Conservation (phyloP, 108 stramenopile species). For the Cyclotella atomus region DNA sequence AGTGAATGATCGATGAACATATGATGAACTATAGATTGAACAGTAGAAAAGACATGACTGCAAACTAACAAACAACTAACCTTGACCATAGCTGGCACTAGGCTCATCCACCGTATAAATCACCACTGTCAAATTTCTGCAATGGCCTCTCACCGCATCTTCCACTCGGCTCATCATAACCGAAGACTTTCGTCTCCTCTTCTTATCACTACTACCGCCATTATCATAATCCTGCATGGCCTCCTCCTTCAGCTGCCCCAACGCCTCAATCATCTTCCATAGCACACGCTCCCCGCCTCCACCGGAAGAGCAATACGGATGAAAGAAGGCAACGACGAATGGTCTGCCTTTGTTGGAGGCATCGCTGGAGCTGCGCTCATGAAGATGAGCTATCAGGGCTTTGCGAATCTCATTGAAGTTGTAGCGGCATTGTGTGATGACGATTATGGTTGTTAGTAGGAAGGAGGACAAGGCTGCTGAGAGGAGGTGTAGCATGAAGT, state of each 20-base stretch:
- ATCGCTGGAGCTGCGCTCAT: neutral
- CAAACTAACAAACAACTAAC: constrained; percentile 30
- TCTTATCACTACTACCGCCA: no score
- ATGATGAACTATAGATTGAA: no score
- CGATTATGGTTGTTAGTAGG: neutral
- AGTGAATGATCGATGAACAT: no score
- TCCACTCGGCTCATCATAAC: constrained; percentile 5
- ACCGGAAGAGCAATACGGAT: constrained; percentile 86
- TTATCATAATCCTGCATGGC: constrained; percentile 19
- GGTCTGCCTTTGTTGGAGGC: neutral
- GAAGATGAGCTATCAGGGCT: neutral
- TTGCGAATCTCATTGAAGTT: constrained; percentile 5
- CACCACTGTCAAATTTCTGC: constrained; percentile 47
- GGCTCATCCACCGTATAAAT: constrained; percentile 90
- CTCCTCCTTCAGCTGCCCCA: constrained; percentile 56
- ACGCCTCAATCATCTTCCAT: constrained; percentile 91
- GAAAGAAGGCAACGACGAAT: constrained; percentile 78
- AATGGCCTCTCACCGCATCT: neutral
- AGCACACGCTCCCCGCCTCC: constrained; percentile 99
- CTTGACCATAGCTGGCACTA: constrained; percentile 31
- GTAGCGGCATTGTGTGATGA: constrained; percentile 14
- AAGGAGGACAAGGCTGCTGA: neutral
- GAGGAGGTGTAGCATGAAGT: neutral
- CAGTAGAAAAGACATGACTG: constrained; percentile 14
- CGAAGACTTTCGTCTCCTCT: neutral